phyloP scores from a whole-genome alignment of 192 early-diverging fungal species.

The Linnemannia zychae region DNA sequence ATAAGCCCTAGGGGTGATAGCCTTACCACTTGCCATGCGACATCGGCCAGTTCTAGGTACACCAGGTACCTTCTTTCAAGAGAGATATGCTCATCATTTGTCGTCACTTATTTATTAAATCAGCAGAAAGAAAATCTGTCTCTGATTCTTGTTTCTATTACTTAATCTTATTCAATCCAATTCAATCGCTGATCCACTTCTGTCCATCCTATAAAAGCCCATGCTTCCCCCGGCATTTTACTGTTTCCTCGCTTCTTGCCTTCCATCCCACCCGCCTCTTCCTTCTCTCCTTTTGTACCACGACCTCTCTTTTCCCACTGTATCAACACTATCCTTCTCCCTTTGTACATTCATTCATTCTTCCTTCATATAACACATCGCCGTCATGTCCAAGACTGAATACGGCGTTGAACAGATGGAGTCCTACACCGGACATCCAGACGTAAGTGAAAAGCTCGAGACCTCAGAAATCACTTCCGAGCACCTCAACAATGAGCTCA shows the following conservation, averaged over 20 bases:
- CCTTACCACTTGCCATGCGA: too few relatives aligned
- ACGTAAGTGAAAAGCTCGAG: background rate
- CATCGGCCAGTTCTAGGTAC: too few relatives aligned
- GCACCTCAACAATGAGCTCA: background rate
- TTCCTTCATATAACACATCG: background rate
- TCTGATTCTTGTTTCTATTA: too few relatives aligned
- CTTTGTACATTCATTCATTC: background rate
- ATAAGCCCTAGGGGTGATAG: too few relatives aligned
- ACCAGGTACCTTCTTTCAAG: too few relatives aligned
- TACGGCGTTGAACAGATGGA: conserved; percentile 17
- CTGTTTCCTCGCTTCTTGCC: background rate
- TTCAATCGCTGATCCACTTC: too few relatives aligned
- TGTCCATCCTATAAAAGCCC: too few relatives aligned
- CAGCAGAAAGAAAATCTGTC: too few relatives aligned
- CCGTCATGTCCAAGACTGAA: conserved; percentile 10
- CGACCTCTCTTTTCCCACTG: background rate
- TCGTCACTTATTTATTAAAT: too few relatives aligned
- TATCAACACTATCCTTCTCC: background rate
- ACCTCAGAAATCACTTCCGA: background rate
- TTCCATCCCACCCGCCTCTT: background rate
- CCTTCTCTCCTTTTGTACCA: background rate
- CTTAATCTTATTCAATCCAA: too few relatives aligned
- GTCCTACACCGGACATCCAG: background rate
- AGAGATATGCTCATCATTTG: too few relatives aligned
- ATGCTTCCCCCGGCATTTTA: background rate